These are phyloP conservation scores for Cryptosporidium sp. DNA, from an alignment of 169 alveolate species.

Conservation along the genomic window DNA sequence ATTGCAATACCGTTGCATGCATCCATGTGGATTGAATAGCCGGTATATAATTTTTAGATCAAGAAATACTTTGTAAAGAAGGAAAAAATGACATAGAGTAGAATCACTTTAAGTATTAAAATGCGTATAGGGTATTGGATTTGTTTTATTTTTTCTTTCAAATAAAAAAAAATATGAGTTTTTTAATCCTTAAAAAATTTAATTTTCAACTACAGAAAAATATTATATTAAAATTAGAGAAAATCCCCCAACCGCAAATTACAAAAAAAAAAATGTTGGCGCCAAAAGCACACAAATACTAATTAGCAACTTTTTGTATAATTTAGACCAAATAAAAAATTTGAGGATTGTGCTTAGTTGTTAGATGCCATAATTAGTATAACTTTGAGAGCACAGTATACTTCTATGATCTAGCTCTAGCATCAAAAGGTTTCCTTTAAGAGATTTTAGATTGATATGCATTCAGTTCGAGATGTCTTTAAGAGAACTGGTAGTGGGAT, in stretches of 20 bases:
- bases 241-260: slow-evolving; percentile 13
- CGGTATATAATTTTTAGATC: slow-evolving; percentile 33
- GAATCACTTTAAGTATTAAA: neutral
- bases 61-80: neutral
- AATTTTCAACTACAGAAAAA: too few species aligned
- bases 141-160: neutral
- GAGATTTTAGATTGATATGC: slow-evolving; percentile 35
- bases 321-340: neutral
- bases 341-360: neutral
- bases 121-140: too few species aligned
- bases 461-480: slow-evolving; percentile 37
- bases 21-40: neutral
- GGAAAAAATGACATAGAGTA: neutral
- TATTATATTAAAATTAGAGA: neutral
- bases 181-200: too few species aligned
- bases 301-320: neutral
- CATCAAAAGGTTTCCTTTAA: neutral
- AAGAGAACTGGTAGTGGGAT: slow-evolving; percentile 67
- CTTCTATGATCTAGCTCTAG: neutral
- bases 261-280: slow-evolving; percentile 15
- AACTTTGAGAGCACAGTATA: neutral
- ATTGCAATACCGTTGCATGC: slow-evolving; percentile 20
- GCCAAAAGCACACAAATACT: slow-evolving; percentile 43
- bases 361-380: neutral
- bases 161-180: too few species aligned